Percentiles rank a stretch among this genome's conserved stretches.
Evolutionary conservation across 768 basidiomycete genomes (phyloP).

Genomic region (Cubamyces lactineus): DNA sequence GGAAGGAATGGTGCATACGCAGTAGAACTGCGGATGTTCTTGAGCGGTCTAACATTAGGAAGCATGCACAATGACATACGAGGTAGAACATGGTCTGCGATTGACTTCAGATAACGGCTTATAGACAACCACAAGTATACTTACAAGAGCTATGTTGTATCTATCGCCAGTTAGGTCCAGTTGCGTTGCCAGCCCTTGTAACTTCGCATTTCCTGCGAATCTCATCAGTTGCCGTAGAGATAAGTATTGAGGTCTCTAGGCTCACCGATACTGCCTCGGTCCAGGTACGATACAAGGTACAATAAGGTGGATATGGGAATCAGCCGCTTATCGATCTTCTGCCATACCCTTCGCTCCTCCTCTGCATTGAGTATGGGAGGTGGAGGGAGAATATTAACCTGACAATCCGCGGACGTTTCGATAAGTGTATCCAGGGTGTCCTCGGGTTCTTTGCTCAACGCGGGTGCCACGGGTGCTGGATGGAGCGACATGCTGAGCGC

Average conservation of each 20-base stretch:
- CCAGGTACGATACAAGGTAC: constrained; percentile 35
- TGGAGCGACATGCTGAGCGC: too few relatives aligned
- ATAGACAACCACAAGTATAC: neutral
- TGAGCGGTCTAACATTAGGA: too few relatives aligned
- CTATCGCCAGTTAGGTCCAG: constrained; percentile 57
- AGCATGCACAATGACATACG: constrained; percentile 40
- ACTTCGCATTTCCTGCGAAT: constrained; percentile 30
- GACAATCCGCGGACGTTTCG: neutral
- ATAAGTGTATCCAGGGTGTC: too few relatives aligned
- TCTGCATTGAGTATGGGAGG: constrained; percentile 46
- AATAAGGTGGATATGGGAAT: constrained; percentile 35
- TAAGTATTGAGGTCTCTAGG: too few relatives aligned
- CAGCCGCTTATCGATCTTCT: constrained; percentile 34
- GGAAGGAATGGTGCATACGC: constrained; percentile 2
- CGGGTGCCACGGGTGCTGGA: too few relatives aligned
- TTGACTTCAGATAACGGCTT: neutral
- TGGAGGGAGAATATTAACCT: constrained; percentile 27
- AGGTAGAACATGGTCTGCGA: constrained; percentile 69
- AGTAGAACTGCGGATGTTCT: constrained; percentile 3
- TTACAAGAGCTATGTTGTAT: constrained; percentile 67
- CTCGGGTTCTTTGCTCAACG: too few relatives aligned
- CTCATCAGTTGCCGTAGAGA: neutral
- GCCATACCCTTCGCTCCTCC: constrained; percentile 42
- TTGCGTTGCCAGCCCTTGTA: constrained; percentile 53
- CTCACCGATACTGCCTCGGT: constrained; percentile 33